Evolutionary conservation across 2,329 filamentous ascomycete species (phyloP).

Genomic region (Nannizzia gypsea): DNA sequence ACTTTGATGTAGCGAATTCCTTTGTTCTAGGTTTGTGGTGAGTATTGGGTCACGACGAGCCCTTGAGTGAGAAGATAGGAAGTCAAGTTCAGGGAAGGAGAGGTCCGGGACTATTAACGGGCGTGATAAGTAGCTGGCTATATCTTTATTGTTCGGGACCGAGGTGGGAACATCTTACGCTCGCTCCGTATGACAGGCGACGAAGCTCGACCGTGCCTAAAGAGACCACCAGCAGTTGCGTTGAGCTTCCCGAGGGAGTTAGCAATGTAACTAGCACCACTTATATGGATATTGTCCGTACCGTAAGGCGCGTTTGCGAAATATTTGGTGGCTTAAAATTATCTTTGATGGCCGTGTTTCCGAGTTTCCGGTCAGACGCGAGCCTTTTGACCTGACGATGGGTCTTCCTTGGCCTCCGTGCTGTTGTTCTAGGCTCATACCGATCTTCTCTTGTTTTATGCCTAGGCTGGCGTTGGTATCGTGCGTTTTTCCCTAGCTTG

Average conservation of each 20-base stretch:
- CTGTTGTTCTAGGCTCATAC: conserved; percentile 38
- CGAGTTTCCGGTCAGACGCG: conserved; percentile 17
- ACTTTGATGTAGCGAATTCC: background rate
- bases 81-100: conserved; percentile 42
- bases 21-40: background rate
- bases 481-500: background rate
- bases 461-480: conserved; percentile 42
- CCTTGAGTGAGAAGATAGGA: conserved; percentile 22
- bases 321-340: conserved; percentile 48
- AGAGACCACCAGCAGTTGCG: conserved; percentile 26
- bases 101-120: conserved; percentile 38
- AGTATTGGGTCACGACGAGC: background rate
- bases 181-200: conserved; percentile 19
- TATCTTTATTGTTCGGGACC: too few relatives aligned
- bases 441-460: conserved; percentile 46
- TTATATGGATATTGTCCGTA: conserved; percentile 21
- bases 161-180: conserved; percentile 11
- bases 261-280: conserved; percentile 6
- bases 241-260: conserved; percentile 24
- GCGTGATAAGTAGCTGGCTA: background rate
- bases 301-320: conserved; percentile 42
- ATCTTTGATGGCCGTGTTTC: conserved; percentile 37
- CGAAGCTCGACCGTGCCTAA: conserved; percentile 27
- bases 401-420: conserved; percentile 13
- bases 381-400: background rate